phyloP scores from a whole-genome alignment of 345 rosid species.

The Brassica nigra region DNA sequence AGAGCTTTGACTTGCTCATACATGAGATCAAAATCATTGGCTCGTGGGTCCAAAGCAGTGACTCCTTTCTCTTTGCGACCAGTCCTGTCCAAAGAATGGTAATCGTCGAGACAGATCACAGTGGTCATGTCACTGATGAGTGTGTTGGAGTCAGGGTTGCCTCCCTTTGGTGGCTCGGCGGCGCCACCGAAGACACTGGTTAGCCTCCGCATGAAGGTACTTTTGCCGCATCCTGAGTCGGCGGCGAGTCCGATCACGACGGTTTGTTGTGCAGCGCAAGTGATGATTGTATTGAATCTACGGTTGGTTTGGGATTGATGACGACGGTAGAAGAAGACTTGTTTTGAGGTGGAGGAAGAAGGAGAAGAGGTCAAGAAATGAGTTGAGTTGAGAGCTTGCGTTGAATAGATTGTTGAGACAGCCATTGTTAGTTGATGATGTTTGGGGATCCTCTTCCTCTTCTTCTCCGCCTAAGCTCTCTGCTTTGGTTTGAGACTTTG shows the following conservation, averaged over 20 bases:
- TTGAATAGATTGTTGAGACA: conserved; percentile 66
- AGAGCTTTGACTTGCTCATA: conserved; percentile 91
- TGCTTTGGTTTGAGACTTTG: conserved; percentile 36
- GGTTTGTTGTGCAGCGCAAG: conserved; percentile 67
- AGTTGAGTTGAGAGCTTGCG: conserved; percentile 69
- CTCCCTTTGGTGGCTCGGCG: conserved; percentile 90
- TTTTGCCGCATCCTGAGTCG: conserved; percentile 91
- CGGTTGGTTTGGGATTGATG: conserved; percentile 37
- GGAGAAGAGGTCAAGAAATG: conserved; percentile 57
- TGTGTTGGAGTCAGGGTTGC: conserved; percentile 95
- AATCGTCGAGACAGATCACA: conserved; percentile 90
- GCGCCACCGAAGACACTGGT: conserved; percentile 95
- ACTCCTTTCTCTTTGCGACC: conserved; percentile 93
- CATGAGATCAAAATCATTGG: conserved; percentile 93
- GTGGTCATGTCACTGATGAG: conserved; percentile 89
- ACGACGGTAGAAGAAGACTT: conserved; percentile 54
- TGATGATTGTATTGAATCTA: conserved; percentile 51
- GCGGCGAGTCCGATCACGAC: conserved; percentile 91
- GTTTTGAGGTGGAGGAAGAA: conserved; percentile 50
- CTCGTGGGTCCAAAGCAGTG: conserved; percentile 93
- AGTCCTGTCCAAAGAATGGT: conserved; percentile 81
- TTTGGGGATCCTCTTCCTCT: conserved; percentile 14
- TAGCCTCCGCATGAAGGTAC: conserved; percentile 88
- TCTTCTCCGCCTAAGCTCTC: conserved; percentile 43
- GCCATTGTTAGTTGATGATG: conserved; percentile 52